phyloP scores from a whole-genome alignment of 2,329 filamentous ascomycete genomes.

The Penicillium freii region DNA sequence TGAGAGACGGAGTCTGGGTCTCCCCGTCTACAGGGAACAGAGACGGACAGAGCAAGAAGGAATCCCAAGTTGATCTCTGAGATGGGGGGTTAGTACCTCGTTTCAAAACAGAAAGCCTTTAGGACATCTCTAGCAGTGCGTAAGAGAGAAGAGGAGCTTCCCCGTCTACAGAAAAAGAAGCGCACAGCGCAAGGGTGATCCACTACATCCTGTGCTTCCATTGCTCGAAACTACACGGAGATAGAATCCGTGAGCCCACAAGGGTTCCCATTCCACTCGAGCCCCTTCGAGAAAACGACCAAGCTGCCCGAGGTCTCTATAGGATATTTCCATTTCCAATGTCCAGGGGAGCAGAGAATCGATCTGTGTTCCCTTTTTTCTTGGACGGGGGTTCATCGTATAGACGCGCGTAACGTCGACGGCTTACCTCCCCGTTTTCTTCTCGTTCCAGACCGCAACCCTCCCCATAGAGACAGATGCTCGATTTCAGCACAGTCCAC shows the following conservation, averaged over 20 bases:
- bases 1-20: not conserved
- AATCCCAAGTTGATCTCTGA: not conserved
- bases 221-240: constrained; percentile 18
- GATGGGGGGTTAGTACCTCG: not conserved
- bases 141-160: not conserved
- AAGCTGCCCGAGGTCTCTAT: not conserved
- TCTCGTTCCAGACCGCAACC: not conserved
- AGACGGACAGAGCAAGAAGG: not conserved
- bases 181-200: constrained; percentile 5
- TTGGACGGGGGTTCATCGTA: not conserved
- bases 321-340: not conserved
- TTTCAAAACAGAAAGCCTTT: not conserved
- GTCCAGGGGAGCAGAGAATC: not conserved
- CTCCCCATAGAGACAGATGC: not conserved
- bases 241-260: constrained; percentile 21
- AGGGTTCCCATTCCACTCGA: constrained; percentile 7
- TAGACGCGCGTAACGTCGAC: not conserved
- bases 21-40: not conserved
- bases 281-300: not conserved
- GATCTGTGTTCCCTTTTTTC: not conserved
- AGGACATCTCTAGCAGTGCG: not conserved
- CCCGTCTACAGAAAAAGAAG: not conserved
- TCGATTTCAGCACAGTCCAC: not conserved
- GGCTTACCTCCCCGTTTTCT: not conserved
- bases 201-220: constrained; percentile 8